A percentile compares a stretch with the other conserved stretches of the same genome.
Evolutionary conservation across 805 yeast genomes (phyloP).

Genomic region (Barnettozyma sucrosica): DNA sequence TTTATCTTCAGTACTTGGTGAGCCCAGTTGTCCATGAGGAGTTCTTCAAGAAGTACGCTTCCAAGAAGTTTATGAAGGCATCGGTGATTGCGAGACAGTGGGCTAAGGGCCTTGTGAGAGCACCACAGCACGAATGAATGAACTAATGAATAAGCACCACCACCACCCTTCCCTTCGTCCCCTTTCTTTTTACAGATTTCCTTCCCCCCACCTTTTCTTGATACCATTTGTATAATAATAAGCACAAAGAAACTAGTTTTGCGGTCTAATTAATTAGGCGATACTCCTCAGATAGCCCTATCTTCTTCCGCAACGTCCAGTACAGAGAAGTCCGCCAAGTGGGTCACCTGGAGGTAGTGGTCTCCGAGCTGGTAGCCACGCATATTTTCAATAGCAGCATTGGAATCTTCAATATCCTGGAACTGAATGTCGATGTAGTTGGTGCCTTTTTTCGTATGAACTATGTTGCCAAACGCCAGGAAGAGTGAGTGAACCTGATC

Average conservation of each 20-base stretch:
- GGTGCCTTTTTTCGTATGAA: slow-evolving; percentile 4
- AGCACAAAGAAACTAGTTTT: neutral
- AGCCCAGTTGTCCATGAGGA: slow-evolving; percentile 87
- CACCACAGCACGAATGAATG: slow-evolving; percentile 3
- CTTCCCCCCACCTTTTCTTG: neutral
- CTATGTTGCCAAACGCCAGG: slow-evolving; percentile 22
- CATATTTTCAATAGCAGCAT: slow-evolving; percentile 23
- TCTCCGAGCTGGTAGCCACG: slow-evolving; percentile 17
- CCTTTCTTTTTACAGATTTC: neutral
- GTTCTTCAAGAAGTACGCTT: slow-evolving; percentile 88
- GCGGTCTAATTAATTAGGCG: neutral
- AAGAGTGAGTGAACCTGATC: slow-evolving; percentile 16
- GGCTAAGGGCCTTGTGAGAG: slow-evolving; percentile 50
- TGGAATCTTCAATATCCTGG: slow-evolving; percentile 22
- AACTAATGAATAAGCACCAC: slow-evolving; percentile 1
- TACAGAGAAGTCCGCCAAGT: slow-evolving; percentile 8
- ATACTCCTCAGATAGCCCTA: neutral
- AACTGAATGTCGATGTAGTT: slow-evolving; percentile 19
- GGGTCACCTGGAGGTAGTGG: slow-evolving; percentile 18
- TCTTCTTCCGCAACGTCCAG: neutral
- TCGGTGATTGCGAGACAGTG: slow-evolving; percentile 75
- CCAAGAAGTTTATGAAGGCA: slow-evolving; percentile 83
- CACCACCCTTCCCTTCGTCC: slow-evolving; percentile 1
- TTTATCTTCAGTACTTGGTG: slow-evolving; percentile 70
- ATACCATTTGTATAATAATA: slow-evolving; percentile 10